A percentile compares a stretch with the other conserved stretches of the same genome.
Evolutionary conservation across 129 eudicot species (phyloP).

Genomic region (Flaveria trinervia): DNA sequence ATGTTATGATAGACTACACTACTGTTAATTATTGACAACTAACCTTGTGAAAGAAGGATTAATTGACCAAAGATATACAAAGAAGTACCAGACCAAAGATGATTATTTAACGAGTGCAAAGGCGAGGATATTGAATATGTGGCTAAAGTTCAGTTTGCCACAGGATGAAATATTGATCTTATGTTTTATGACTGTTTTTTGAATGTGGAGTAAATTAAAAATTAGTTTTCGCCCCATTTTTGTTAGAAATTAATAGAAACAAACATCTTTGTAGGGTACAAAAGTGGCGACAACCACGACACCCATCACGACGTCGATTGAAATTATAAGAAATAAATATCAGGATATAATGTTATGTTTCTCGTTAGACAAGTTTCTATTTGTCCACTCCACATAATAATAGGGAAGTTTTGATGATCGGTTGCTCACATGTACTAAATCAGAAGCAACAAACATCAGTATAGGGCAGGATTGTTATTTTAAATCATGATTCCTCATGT

Average conservation of each 20-base stretch:
- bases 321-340: not conserved
- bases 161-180: not conserved
- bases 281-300: not conserved
- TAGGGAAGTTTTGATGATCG: not conserved
- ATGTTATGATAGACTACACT: conserved; percentile 10
- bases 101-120: not conserved
- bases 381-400: not conserved
- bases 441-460: not conserved
- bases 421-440: not conserved
- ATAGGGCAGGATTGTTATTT: not conserved
- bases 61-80: not conserved
- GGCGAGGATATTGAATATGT: not conserved
- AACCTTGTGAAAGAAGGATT: not conserved
- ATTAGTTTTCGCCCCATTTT: not conserved
- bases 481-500: not conserved
- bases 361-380: not conserved
- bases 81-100: not conserved
- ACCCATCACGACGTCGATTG: not conserved
- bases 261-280: not conserved
- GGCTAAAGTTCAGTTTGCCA: not conserved
- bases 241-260: not conserved
- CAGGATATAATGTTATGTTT: not conserved
- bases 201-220: not conserved
- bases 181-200: not conserved
- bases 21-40: conserved; percentile 9